Percentiles rank a stretch among this genome's conserved stretches.
These are phyloP conservation scores for Globisporangium spinosum DNA, from an alignment of 352 stramenopile genomes.

Conservation along the genomic window DNA sequence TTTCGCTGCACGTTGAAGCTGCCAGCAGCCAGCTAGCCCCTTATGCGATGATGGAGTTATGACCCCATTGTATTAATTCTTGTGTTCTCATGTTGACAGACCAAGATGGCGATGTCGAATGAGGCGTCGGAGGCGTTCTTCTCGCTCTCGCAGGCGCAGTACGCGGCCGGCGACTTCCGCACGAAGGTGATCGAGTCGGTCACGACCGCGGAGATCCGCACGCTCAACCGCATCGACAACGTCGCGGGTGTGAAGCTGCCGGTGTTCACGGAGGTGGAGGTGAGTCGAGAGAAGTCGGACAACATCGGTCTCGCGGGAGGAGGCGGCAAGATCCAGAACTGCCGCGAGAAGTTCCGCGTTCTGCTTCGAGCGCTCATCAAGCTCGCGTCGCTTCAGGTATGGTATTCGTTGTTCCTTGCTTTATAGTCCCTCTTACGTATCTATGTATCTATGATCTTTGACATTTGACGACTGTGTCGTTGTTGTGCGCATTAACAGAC, in stretches of 20 bases:
- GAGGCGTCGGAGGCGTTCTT: conserved; percentile 96
- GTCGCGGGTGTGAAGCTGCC: conserved; percentile 98
- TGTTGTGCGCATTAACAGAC: conserved; percentile 85
- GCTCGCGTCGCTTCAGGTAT: conserved; percentile 80
- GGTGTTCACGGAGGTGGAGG: conserved; percentile 97
- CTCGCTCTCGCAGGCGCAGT: conserved; percentile 97
- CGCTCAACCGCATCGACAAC: conserved; percentile 98
- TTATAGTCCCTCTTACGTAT: background rate
- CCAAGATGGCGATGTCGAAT: conserved; percentile 80
- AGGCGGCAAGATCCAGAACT: conserved; percentile 97
- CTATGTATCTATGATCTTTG: background rate
- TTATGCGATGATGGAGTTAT: background rate
- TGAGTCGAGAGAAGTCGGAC: conserved; percentile 91
- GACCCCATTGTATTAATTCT: background rate
- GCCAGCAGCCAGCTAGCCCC: background rate
- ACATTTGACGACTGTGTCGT: background rate
- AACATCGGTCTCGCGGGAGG: conserved; percentile 95
- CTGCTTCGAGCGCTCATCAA: conserved; percentile 85
- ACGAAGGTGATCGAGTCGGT: conserved; percentile 96
- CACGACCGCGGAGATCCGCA: conserved; percentile 93
- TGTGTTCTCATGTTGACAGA: conserved; percentile 32
- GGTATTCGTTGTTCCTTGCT: background rate
- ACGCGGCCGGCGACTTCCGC: conserved; percentile 96
- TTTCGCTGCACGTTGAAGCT: background rate
- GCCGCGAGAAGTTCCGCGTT: conserved; percentile 83